Conservation (phyloP, 192 early-diverging fungal species). For the Entrophospora sp. region DNA sequence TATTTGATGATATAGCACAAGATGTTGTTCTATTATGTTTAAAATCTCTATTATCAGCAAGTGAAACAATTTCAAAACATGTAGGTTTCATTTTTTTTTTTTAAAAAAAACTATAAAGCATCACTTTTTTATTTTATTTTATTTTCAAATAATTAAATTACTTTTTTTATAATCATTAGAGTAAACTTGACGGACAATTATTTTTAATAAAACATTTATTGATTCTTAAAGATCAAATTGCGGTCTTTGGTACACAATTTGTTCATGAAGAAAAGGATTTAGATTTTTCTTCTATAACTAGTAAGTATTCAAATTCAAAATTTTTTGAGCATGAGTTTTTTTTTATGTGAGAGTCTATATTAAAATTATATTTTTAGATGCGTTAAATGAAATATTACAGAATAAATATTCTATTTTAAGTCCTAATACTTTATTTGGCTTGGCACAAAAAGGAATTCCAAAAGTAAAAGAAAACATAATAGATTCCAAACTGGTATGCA, state of each 20-base stretch:
- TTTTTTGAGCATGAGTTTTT: too few relatives aligned
- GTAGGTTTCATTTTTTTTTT: too few relatives aligned
- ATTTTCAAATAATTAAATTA: not conserved
- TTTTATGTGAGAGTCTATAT: too few relatives aligned
- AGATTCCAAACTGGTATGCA: conserved; percentile 25
- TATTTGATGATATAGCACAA: conserved; percentile 84
- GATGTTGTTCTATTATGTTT: conserved; percentile 71
- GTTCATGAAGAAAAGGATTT: conserved; percentile 61
- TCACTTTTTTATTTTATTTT: too few relatives aligned
- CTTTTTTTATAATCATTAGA: conserved; percentile 24
- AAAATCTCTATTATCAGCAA: conserved; percentile 43
- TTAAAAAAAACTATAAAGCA: too few relatives aligned
- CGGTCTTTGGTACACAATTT: conserved; percentile 67
- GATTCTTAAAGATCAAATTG: conserved; percentile 73
- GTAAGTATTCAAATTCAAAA: conserved; percentile 32
- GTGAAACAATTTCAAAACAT: conserved; percentile 41
- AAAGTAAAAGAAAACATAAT: conserved; percentile 37
- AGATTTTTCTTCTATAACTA: conserved; percentile 54
- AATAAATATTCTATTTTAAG: conserved; percentile 24
- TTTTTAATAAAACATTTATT: conserved; percentile 86
- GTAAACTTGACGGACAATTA: conserved; percentile 59
- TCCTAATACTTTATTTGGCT: conserved; percentile 30
- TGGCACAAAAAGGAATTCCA: conserved; percentile 37
- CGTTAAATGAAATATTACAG: conserved; percentile 24
- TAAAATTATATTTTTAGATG: conserved; percentile 8